Conservation (phyloP, 2,329 filamentous ascomycete species). For the Claviceps monticola region DNA sequence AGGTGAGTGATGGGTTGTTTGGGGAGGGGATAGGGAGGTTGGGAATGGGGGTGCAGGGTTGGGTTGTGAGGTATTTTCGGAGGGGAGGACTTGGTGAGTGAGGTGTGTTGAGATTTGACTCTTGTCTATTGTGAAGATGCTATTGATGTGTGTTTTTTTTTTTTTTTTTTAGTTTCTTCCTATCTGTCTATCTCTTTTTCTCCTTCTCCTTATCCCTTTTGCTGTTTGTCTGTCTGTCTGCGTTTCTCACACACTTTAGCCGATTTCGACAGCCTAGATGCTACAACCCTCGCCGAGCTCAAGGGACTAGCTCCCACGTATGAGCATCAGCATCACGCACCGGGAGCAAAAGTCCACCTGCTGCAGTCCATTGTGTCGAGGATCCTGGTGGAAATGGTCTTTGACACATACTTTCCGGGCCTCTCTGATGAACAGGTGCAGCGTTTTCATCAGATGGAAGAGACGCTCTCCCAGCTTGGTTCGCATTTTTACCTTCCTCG, state of each 20-base stretch:
- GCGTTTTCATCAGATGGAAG: slow-evolving; percentile 36
- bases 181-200: not conserved
- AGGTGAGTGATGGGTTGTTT: slow-evolving; percentile 53
- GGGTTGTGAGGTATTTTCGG: slow-evolving; percentile 57
- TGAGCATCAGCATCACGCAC: slow-evolving; percentile 37
- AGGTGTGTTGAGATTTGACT: too few relatives aligned
- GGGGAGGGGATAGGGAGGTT: slow-evolving; percentile 46
- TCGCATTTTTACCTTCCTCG: slow-evolving; percentile 3
- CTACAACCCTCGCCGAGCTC: slow-evolving; percentile 28
- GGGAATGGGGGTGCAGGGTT: slow-evolving; percentile 58
- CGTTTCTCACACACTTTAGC: not conserved
- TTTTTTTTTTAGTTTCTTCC: too few relatives aligned
- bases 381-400: slow-evolving; percentile 47
- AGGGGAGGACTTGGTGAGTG: slow-evolving; percentile 41
- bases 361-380: slow-evolving; percentile 48
- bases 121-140: too few relatives aligned
- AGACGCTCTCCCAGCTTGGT: slow-evolving; percentile 30
- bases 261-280: slow-evolving; percentile 31
- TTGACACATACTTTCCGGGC: slow-evolving; percentile 50
- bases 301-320: slow-evolving; percentile 42
- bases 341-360: slow-evolving; percentile 43
- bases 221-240: too few relatives aligned
- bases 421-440: slow-evolving; percentile 38
- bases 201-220: too few relatives aligned
- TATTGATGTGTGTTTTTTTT: too few relatives aligned